Conservation (phyloP, 257 asterid species). For the Fraxinus pennsylvanica region DNA sequence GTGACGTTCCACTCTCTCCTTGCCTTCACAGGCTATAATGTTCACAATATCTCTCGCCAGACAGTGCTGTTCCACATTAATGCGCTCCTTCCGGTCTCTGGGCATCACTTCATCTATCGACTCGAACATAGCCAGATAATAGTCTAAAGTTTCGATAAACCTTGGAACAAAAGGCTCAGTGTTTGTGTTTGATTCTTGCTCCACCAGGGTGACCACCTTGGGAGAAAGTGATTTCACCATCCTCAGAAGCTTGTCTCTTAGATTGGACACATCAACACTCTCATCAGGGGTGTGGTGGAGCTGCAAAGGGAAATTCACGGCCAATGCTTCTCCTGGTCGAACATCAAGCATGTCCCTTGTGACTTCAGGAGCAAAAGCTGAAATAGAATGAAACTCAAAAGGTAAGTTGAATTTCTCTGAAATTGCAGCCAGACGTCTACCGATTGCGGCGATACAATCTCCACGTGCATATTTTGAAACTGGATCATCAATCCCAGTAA, state of each 20-base stretch:
- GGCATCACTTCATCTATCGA: neutral
- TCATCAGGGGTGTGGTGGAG: neutral
- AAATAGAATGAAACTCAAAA: constrained; percentile 3
- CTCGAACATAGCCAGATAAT: constrained; percentile 1
- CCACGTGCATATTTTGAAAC: constrained; percentile 14
- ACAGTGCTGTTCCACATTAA: neutral
- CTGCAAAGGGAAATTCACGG: neutral
- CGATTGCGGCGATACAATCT: neutral
- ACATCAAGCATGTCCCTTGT: neutral
- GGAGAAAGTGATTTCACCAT: constrained; percentile 12
- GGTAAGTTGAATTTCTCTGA: neutral
- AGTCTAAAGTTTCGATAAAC: constrained; percentile 2
- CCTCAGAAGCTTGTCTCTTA: neutral
- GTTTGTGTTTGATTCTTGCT: constrained; percentile 3
- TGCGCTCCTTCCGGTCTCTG: neutral
- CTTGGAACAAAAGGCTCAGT: neutral
- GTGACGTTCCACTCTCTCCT: constrained; percentile 7
- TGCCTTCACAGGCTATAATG: neutral
- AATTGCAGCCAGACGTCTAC: neutral
- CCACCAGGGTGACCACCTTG: constrained; percentile 3
- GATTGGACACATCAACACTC: neutral
- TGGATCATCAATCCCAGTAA: constrained; percentile 2
- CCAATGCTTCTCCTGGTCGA: neutral
- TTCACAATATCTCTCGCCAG: constrained; percentile 10
- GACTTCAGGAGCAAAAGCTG: neutral